A percentile compares a stretch with the other conserved stretches of the same genome.
phyloP scores from a whole-genome alignment of 306 rosid species.

The Purshia tridentata region DNA sequence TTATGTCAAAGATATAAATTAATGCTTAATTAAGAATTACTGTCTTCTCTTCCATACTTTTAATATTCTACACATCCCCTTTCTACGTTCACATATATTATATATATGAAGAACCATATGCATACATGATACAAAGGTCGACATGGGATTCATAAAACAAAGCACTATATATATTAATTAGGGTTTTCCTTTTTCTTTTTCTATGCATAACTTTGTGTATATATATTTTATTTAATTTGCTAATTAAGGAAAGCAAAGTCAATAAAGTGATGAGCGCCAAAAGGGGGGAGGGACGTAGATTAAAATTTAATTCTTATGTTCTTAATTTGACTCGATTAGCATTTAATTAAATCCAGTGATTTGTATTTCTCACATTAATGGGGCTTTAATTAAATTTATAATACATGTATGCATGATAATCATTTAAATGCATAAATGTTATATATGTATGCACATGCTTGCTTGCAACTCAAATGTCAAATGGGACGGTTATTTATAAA shows the following conservation, averaged over 20 bases:
- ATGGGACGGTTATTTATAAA: too few relatives aligned
- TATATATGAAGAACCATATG: too few relatives aligned
- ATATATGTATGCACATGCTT: too few relatives aligned
- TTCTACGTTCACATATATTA: not conserved
- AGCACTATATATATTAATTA: not conserved
- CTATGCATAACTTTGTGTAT: not conserved
- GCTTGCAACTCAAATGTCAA: too few relatives aligned
- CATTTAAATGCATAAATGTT: too few relatives aligned
- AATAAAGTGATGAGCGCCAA: not conserved
- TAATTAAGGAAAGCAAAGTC: not conserved
- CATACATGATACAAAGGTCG: not conserved
- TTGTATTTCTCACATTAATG: not conserved
- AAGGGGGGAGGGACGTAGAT: not conserved
- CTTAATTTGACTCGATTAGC: not conserved
- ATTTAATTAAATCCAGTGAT: not conserved
- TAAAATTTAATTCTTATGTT: too few relatives aligned
- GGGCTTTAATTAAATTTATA: too few relatives aligned
- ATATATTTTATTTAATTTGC: not conserved
- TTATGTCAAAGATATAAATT: slow-evolving; percentile 22
- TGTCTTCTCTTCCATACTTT: slow-evolving; percentile 17
- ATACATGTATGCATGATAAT: too few relatives aligned
- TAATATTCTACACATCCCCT: slow-evolving; percentile 8
- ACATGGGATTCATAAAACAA: not conserved
- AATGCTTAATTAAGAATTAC: slow-evolving; percentile 15
- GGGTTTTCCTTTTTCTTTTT: not conserved